Base-by-base conservation (phyloP, 495 filamentous ascomycete genomes). In the Aspergillus panamensis region DNA sequence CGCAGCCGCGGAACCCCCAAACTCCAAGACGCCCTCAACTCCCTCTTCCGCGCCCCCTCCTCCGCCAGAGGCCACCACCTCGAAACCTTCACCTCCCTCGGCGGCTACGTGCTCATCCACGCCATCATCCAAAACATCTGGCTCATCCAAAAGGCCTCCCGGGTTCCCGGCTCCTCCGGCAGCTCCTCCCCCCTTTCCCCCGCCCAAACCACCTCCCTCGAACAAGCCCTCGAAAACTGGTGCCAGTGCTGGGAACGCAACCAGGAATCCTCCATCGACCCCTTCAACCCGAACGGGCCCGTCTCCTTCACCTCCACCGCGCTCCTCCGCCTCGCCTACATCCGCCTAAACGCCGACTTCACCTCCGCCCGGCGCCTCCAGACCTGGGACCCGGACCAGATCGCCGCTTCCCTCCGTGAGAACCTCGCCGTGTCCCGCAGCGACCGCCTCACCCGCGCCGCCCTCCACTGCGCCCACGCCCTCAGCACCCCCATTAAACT, bases 111-210 rank as follows among this genome's bases (percentile, higher is more conserved):
- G 6, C 77, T 89, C 5, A 87, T 90, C 35, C 82, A 87, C 59
- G 86, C 84, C 0, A 69, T 90, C 51, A 77, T 88, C 13, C 87
- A 90, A 59, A 82, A 87, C 45, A 87, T 90, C 25, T 89, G 84
- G 68, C 55, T 87, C 14, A 73, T 85, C 33, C 86, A 85, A 48
- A 82, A 89, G 58, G 80, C 82, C 4, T 80, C 77, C 0, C 51
- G 73, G 60, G 39, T 78, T 0, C 63, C 78, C 0, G 67, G 73
- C 0, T 81, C 78, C 29, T 74, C 73, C 3, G 64, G 73, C 29
- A 66, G 78, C 21, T 77, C 78, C 0, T 60, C 25, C 25, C 25
- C 25, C 25, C 25, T 84, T 20, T 79, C 77, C 9, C 71, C 77
- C 3, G 73, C 82, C 3, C 80, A 86, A 31, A 79, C 87, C 4